These are phyloP conservation scores for Cercospora beticola DNA, from an alignment of 2,329 filamentous ascomycete species.

Conservation along the genomic window DNA sequence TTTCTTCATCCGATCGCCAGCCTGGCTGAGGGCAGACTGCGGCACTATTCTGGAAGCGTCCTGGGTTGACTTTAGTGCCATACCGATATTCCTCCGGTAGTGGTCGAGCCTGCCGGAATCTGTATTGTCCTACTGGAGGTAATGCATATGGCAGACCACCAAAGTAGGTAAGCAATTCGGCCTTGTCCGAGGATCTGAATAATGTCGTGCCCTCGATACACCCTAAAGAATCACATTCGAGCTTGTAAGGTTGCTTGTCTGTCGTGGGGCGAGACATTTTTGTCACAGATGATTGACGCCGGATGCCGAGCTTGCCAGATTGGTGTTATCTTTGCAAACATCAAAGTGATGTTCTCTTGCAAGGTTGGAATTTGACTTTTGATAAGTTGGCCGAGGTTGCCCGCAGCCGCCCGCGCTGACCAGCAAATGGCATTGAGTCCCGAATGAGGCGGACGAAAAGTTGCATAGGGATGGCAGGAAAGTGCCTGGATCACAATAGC, in stretches of 20 bases:
- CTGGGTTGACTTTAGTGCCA: constrained; percentile 51
- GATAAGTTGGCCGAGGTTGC: not conserved
- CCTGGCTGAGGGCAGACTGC: constrained; percentile 54
- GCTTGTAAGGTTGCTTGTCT: constrained; percentile 28
- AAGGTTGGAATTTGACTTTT: not conserved
- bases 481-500: not conserved
- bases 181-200: constrained; percentile 25
- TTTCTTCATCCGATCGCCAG: constrained; percentile 27
- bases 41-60: constrained; percentile 44
- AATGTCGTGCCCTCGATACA: constrained; percentile 53
- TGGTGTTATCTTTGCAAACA: not conserved
- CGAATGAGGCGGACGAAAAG: not conserved
- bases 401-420: not conserved
- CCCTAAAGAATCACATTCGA: constrained; percentile 47
- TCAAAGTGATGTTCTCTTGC: not conserved
- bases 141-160: constrained; percentile 58
- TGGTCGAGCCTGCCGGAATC: constrained; percentile 52
- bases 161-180: constrained; percentile 51
- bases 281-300: not conserved
- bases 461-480: not conserved
- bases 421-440: not conserved
- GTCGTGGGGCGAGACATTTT: not conserved
- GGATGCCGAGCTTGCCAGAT: not conserved
- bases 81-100: constrained; percentile 53
- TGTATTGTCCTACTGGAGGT: constrained; percentile 48